These are phyloP conservation scores for Speleostelium caveatum DNA, from an alignment of 78 protist genomes.

Conservation along the genomic window DNA sequence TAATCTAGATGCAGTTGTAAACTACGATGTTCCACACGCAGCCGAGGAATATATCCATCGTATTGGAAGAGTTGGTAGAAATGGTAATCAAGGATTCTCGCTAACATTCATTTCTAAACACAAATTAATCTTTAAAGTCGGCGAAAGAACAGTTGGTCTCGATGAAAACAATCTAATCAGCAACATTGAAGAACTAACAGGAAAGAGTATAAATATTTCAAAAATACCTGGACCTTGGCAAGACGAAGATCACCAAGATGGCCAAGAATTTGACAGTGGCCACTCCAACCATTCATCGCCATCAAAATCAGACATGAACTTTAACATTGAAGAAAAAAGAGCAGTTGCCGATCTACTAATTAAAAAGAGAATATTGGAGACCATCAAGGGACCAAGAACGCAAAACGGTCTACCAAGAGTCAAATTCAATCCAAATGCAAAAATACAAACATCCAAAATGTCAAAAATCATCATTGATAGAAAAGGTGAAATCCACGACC, in stretches of 20 bases:
- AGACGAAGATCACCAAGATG: background rate
- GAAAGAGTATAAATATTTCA: background rate
- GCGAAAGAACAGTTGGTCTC: slow-evolving; percentile 53
- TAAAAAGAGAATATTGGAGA: slow-evolving; percentile 36
- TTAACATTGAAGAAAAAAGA: slow-evolving; percentile 23
- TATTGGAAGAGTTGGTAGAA: slow-evolving; percentile 93
- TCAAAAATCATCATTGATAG: slow-evolving; percentile 50
- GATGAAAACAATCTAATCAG: slow-evolving; percentile 33
- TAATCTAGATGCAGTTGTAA: slow-evolving; percentile 47
- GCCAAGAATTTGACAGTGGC: background rate
- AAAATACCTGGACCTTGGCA: slow-evolving; percentile 75
- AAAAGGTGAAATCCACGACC: slow-evolving; percentile 55
- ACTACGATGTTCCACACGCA: slow-evolving; percentile 71
- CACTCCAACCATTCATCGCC: background rate
- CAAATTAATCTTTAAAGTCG: slow-evolving; percentile 41
- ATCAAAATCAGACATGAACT: background rate
- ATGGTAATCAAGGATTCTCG: slow-evolving; percentile 66
- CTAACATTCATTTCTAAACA: slow-evolving; percentile 21
- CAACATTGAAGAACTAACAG: slow-evolving; percentile 7
- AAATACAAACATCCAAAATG: slow-evolving; percentile 2
- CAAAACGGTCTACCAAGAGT: slow-evolving; percentile 69
- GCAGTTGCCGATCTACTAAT: slow-evolving; percentile 29
- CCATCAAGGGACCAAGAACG: slow-evolving; percentile 12
- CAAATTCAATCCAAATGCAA: slow-evolving; percentile 68
- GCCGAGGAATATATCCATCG: slow-evolving; percentile 89